These are phyloP conservation scores for Boletus sp. DNA, from an alignment of 1,284 basidiomycete genomes.

Conservation along the genomic window DNA sequence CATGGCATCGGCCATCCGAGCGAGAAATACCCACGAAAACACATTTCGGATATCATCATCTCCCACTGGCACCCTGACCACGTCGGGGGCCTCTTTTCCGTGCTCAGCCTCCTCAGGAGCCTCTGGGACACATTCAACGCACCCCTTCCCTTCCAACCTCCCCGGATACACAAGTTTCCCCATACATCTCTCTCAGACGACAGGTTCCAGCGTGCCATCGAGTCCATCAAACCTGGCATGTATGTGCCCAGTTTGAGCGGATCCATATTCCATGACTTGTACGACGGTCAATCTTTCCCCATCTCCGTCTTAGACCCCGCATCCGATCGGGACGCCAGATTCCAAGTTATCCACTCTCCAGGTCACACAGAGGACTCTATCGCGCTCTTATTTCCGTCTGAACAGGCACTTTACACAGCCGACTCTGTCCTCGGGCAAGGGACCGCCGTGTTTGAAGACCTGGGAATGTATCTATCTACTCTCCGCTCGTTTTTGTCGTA, in stretches of 20 bases:
- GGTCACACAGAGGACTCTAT: slow-evolving; percentile 91
- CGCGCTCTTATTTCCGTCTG: slow-evolving; percentile 59
- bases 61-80: slow-evolving; percentile 94
- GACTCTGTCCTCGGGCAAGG: slow-evolving; percentile 92
- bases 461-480: slow-evolving; percentile 67
- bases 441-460: slow-evolving; percentile 87
- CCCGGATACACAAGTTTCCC: slow-evolving; percentile 70
- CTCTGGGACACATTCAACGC: slow-evolving; percentile 52
- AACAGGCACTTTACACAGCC: slow-evolving; percentile 77
- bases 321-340: slow-evolving; percentile 15
- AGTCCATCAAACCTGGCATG: slow-evolving; percentile 41
- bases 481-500: slow-evolving; percentile 61
- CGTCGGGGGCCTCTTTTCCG: slow-evolving; percentile 68
- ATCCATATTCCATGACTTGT: slow-evolving; percentile 51
- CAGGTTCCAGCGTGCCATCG: slow-evolving; percentile 40
- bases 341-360: slow-evolving; percentile 79
- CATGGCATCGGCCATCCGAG: slow-evolving; percentile 23
- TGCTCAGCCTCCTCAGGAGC: slow-evolving; percentile 63
- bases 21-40: slow-evolving; percentile 36
- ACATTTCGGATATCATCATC: slow-evolving; percentile 82
- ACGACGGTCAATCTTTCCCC: slow-evolving; percentile 49
- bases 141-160: slow-evolving; percentile 49
- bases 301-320: slow-evolving; percentile 18
- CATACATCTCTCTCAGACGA: slow-evolving; percentile 29
- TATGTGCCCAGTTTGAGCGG: slow-evolving; percentile 43